Evolutionary conservation across 2,329 filamentous ascomycete species (phyloP).

Genomic region (Teratosphaeriaceae sp.): DNA sequence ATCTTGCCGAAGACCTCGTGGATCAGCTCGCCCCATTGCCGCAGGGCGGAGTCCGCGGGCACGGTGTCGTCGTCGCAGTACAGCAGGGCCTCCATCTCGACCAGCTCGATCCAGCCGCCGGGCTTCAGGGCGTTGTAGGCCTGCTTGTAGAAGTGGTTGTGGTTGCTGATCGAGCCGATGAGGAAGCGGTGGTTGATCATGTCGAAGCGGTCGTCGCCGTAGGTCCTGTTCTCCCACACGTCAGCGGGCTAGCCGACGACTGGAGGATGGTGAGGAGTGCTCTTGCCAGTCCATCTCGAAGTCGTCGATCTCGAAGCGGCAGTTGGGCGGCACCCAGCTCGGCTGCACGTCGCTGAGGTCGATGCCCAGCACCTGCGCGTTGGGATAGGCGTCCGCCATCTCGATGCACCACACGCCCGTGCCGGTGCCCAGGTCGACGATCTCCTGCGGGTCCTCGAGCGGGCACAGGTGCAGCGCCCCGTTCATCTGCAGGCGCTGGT

Average conservation of each 20-base stretch:
- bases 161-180: slow-evolving; percentile 20
- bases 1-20: slow-evolving; percentile 18
- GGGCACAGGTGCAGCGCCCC: slow-evolving; percentile 38
- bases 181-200: slow-evolving; percentile 37
- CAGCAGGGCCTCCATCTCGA: slow-evolving; percentile 36
- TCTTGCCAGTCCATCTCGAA: slow-evolving; percentile 25
- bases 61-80: slow-evolving; percentile 36
- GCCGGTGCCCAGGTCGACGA: slow-evolving; percentile 45
- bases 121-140: slow-evolving; percentile 31
- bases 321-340: slow-evolving; percentile 22
- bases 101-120: slow-evolving; percentile 38
- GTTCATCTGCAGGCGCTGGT: slow-evolving; percentile 25
- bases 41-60: slow-evolving; percentile 15
- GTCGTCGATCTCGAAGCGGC: slow-evolving; percentile 26
- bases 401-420: slow-evolving; percentile 47
- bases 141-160: slow-evolving; percentile 22
- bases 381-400: slow-evolving; percentile 31
- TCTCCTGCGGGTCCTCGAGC: slow-evolving; percentile 31
- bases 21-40: slow-evolving; percentile 16
- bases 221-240: slow-evolving; percentile 29
- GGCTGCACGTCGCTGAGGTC: slow-evolving; percentile 34
- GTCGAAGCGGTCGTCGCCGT: slow-evolving; percentile 31
- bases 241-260: not conserved
- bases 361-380: slow-evolving; percentile 29
- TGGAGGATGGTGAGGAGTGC: not conserved